Percentiles rank a stretch among this genome's conserved stretches.
These are phyloP conservation scores for Ustilago vetiveriae DNA, from an alignment of 1,284 basidiomycete species.

Conservation along the genomic window DNA sequence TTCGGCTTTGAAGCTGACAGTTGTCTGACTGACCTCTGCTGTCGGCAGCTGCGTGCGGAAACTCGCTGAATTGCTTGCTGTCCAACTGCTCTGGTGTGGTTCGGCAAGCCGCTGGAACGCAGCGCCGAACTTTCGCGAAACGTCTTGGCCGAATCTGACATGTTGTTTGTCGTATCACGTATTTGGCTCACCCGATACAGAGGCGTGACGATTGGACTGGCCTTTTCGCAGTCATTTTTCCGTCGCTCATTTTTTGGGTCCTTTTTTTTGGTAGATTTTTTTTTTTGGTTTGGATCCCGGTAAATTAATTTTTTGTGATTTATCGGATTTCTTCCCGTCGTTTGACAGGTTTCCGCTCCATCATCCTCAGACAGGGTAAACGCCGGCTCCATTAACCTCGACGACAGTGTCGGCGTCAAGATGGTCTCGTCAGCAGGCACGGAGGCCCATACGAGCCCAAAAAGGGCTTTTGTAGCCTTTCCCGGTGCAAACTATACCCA, in stretches of 20 bases:
- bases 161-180: conserved; percentile 6
- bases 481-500: conserved; percentile 65
- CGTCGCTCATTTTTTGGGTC: conserved; percentile 11
- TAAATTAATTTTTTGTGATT: no score
- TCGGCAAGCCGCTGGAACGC: conserved; percentile 12
- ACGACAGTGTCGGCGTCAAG: background rate
- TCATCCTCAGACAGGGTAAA: no score
- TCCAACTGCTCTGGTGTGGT: background rate
- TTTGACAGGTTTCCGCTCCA: no score
- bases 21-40: no score
- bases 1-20: background rate
- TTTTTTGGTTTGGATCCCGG: conserved; percentile 5
- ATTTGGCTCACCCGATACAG: no score
- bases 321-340: no score
- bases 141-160: background rate
- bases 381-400: no score
- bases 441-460: background rate
- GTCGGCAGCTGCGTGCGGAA: no score
- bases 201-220: no score
- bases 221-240: background rate
- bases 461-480: conserved; percentile 51
- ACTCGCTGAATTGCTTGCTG: background rate
- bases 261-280: conserved; percentile 10
- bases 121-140: conserved; percentile 31
- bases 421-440: background rate